Base-by-base conservation (phyloP, 495 filamentous ascomycete genomes). In the Trypethelium eluteriae region DNA sequence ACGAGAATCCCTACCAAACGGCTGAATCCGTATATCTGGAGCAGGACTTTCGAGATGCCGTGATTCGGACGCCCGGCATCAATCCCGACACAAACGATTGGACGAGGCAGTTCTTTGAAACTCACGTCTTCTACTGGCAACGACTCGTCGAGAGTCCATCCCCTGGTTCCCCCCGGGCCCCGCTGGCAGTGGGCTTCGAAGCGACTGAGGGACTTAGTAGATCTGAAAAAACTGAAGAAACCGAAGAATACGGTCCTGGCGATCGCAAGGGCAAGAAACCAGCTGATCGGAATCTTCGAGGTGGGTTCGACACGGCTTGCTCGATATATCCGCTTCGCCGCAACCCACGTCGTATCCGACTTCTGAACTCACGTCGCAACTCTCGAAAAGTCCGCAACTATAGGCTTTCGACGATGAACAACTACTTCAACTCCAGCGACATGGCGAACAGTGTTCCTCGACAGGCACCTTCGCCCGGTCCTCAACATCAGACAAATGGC, bases 401-500 rank as follows among this genome's bases (percentile, higher is more conserved):
- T 5, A 59, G 14, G 32, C 10, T 9, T 1, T 36, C 32, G 53
- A 32, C 53, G 3, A 59, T 59, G 53, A 59, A 59, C 53, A 59
- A 59, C 53, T 59, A 59, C 32, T 59, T 59, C 32, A 59, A 59
- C 32, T 59, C 53, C 3, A 5, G 25, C 53, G 53, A 59, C 53
- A 59, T 59, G 53, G 53, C 53, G 53, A 59, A 59, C 32, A 59
- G 53, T 14, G 32, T 59, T 36, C 53, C 53, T 59, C 53, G 53
- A 32, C 53, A 59, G 14, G 53, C 53, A 35, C 53, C 53, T 59
- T 59, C 53, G 36, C 53, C 53, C 9, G 53, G 53, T 3, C 25
- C 53, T 18, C 53, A 59, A 59, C 53, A 59, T 18, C 53, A 59
- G 18, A 36, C 53, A 9, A 59, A 59, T 59, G 53, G 53, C 18